These are phyloP conservation scores for Tulasnella sp. DNA, from an alignment of 768 basidiomycete genomes.

Conservation along the genomic window DNA sequence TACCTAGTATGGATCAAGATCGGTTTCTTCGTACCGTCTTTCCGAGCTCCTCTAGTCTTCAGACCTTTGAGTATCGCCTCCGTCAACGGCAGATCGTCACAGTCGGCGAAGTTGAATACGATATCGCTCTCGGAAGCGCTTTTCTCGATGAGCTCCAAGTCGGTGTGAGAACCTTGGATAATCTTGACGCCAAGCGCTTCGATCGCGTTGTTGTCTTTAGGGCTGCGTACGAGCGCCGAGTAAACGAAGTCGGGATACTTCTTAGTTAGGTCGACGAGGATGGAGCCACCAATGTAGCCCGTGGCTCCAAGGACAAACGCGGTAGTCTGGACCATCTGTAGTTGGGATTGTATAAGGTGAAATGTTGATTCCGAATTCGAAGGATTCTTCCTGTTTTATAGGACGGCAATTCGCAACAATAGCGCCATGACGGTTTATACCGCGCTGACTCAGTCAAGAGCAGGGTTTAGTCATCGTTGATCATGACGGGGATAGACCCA, in stretches of 20 bases:
- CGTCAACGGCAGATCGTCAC: constrained; percentile 14
- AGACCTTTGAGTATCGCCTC: constrained; percentile 11
- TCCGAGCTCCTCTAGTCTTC: neutral
- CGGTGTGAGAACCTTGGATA: constrained; percentile 12
- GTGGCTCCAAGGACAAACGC: constrained; percentile 17
- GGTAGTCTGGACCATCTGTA: neutral
- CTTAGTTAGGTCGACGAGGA: constrained; percentile 30
- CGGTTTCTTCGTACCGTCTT: constrained; percentile 7
- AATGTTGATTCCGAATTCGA: too few species aligned
- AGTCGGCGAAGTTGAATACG: constrained; percentile 15
- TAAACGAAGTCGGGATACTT: constrained; percentile 22
- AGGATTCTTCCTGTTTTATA: too few species aligned
- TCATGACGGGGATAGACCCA: too few species aligned
- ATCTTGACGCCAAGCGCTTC: constrained; percentile 17
- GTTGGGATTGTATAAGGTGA: neutral
- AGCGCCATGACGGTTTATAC: too few species aligned
- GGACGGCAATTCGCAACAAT: too few species aligned
- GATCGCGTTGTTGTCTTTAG: constrained; percentile 15
- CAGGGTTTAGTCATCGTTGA: too few species aligned
- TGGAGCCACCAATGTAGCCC: constrained; percentile 23
- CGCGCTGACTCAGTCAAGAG: too few species aligned
- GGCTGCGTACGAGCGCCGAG: constrained; percentile 19
- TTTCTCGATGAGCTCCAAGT: constrained; percentile 16
- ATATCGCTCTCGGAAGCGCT: constrained; percentile 14
- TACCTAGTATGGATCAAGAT: constrained; percentile 19